Evolutionary conservation across 805 yeast species (phyloP), one percentile per base, ranked within the genome.

Genomic region (Metschnikowia proteae): DNA sequence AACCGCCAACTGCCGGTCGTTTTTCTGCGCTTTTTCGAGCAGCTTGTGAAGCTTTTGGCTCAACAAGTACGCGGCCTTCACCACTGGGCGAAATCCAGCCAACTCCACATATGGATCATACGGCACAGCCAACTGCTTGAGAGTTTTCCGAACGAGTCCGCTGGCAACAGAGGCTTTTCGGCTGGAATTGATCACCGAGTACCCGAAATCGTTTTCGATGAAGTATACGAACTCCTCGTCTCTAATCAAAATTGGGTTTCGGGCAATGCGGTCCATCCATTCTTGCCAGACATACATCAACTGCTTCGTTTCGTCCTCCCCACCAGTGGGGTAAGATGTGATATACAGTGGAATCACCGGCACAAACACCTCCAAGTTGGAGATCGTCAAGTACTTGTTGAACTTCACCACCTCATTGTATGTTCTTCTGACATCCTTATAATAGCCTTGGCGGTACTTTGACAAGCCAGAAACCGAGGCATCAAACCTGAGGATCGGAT

Each of bases 91-190:
- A 64, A 91, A 89, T 44, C 81, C 86, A 0, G 94, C 90, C 52
- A 94, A 75, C 52, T 85, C 94, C 26, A 79, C 76, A 41, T 82
- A 84, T 36, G 88, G 92, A 66, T 92, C 99, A 59, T 84, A 88
- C 0, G 99, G 99, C 1, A 96, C 88, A 37, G 87, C 84, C 39
- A 91, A 76, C 64, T 94, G 99, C 65, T 94, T 94, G 60, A 94
- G 75, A 1, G 98, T 90, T 65, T 87, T 88, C 45, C 99, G 80
- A 53, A 84, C 82, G 26, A 94, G 65, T 0, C 98, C 99, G 11
- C 95, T 82, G 0, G 97, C 96, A 43, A 80, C 78, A 1, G 80
- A 76, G 2, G 79, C 67, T 30, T 83, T 77, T 39, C 77, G 71
- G 37, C 77, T 71, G 57, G 81, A 78, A 54, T 82, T 84, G 33